Evolutionary conservation across 75 land plant species (phyloP).

Genomic region (Selaginella tamariscina): DNA sequence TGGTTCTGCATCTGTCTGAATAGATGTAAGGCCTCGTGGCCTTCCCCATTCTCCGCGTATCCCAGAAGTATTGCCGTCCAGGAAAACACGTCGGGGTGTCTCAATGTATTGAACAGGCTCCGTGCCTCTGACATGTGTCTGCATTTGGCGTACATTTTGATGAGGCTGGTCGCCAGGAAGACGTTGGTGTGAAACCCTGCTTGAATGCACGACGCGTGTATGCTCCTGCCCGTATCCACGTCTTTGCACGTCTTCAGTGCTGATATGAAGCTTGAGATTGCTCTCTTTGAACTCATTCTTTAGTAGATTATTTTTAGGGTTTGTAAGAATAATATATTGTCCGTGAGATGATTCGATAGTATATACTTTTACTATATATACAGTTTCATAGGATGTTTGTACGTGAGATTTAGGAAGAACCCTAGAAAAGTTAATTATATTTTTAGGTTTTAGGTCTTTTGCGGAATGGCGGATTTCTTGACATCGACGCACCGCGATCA

Average conservation of each 20-base stretch:
- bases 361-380: too few species aligned
- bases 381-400: background rate
- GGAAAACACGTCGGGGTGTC: background rate
- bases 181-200: background rate
- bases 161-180: background rate
- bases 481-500: conserved; percentile 76
- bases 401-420: too few species aligned
- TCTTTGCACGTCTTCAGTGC: too few species aligned
- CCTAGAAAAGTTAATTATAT: too few species aligned
- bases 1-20: background rate
- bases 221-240: background rate
- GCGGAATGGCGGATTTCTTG: conserved; percentile 72
- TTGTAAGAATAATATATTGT: too few species aligned
- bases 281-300: too few species aligned
- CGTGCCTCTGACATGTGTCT: background rate
- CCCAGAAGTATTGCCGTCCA: background rate
- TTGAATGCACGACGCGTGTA: background rate
- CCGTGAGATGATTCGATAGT: too few species aligned
- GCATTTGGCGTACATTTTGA: background rate
- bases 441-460: background rate
- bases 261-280: too few species aligned
- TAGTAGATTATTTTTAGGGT: too few species aligned
- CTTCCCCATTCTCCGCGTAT: background rate
- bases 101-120: background rate
- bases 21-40: background rate